Conservation (phyloP, 139 green algal genomes). For the Gonium pectorale region DNA sequence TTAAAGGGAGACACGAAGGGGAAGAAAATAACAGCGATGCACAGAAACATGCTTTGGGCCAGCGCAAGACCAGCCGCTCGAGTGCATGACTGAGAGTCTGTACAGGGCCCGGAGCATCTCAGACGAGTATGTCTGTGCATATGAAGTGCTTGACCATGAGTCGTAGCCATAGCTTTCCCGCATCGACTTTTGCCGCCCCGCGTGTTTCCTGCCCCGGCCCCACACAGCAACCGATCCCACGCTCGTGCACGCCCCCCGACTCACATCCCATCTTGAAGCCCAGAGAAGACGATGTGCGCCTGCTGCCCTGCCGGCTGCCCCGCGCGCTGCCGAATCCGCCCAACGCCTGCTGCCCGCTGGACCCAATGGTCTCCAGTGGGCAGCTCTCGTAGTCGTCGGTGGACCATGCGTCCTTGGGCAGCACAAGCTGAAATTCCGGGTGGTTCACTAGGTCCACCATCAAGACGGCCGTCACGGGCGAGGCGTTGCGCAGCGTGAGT, state of each 20-base stretch:
- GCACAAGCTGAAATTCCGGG: conserved; percentile 68
- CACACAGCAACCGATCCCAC: too few species aligned
- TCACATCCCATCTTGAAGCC: conserved; percentile 13
- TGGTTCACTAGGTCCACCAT: conserved; percentile 57
- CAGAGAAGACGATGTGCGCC: conserved; percentile 36
- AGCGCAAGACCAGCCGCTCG: too few species aligned
- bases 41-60: too few species aligned
- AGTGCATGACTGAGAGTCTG: too few species aligned
- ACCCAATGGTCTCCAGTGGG: conserved; percentile 65
- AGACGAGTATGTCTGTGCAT: too few species aligned
- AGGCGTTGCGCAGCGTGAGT: conserved; percentile 75
- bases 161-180: too few species aligned
- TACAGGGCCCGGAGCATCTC: too few species aligned
- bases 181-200: too few species aligned
- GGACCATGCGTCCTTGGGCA: conserved; percentile 70
- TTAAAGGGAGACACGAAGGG: not conserved
- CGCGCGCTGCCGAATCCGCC: conserved; percentile 52
- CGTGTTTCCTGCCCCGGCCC: too few species aligned
- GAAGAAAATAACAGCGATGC: too few species aligned
- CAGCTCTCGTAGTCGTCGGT: conserved; percentile 69
- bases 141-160: too few species aligned
- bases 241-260: too few species aligned
- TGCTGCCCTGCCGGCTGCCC: conserved; percentile 34
- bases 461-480: conserved; percentile 62
- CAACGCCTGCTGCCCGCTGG: conserved; percentile 20